These are phyloP conservation scores for Fusarium agapanthi DNA, from an alignment of 2,329 filamentous ascomycete genomes.

Conservation along the genomic window DNA sequence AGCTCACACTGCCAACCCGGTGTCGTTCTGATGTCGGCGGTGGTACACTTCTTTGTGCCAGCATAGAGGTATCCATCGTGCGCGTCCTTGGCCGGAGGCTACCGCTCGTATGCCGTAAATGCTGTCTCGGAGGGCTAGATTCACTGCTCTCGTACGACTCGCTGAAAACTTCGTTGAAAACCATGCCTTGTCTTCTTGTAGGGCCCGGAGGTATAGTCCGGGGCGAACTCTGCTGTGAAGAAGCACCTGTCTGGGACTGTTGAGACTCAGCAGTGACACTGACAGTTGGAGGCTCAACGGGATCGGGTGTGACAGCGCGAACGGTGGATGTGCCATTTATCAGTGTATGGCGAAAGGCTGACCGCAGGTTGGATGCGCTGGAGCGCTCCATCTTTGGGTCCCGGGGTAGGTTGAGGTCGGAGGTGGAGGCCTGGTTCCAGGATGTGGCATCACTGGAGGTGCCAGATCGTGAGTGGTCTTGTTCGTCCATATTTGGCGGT, in stretches of 20 bases:
- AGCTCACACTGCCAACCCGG: conserved; percentile 76
- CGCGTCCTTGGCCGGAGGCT: conserved; percentile 63
- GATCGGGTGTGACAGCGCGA: conserved; percentile 74
- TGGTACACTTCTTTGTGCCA: conserved; percentile 54
- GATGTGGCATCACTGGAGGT: conserved; percentile 47
- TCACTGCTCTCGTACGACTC: conserved; percentile 58
- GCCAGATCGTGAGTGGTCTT: conserved; percentile 48
- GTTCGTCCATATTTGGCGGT: conserved; percentile 57
- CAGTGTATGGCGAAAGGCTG: conserved; percentile 46
- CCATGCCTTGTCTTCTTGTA: conserved; percentile 64
- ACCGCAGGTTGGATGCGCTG: conserved; percentile 48
- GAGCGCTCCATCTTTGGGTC: conserved; percentile 48
- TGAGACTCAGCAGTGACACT: conserved; percentile 38
- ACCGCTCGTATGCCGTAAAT: conserved; percentile 46
- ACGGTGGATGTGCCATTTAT: conserved; percentile 56
- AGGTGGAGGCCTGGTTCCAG: conserved; percentile 45
- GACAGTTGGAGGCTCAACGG: conserved; percentile 46
- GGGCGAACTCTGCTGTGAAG: conserved; percentile 47
- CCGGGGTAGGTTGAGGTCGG: conserved; percentile 42
- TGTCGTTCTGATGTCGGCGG: conserved; percentile 61
- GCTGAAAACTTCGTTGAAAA: conserved; percentile 66
- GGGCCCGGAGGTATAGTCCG: conserved; percentile 47
- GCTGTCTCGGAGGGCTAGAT: conserved; percentile 50
- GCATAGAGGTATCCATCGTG: conserved; percentile 65
- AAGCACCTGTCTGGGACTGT: conserved; percentile 36